These are phyloP conservation scores for Chaetothyriales sp. DNA, from an alignment of 2,329 filamentous ascomycete species.

Conservation along the genomic window DNA sequence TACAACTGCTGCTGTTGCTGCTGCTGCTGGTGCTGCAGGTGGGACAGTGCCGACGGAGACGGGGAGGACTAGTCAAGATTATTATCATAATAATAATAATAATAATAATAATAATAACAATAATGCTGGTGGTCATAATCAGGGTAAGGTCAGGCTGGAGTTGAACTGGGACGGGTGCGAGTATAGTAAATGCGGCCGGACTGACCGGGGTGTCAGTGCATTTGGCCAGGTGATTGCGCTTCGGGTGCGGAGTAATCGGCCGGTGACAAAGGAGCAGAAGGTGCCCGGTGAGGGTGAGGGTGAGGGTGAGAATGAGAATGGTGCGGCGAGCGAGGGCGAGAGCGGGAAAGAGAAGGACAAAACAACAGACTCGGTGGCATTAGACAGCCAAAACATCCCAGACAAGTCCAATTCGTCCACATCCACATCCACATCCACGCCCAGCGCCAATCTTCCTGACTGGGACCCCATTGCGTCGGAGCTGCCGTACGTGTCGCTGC, in stretches of 20 bases:
- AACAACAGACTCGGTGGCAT: neutral
- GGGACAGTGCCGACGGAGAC: neutral
- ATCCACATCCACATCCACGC: neutral
- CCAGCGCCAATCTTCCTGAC: slow-evolving; percentile 8
- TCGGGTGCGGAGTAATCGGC: slow-evolving; percentile 63
- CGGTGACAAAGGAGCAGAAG: slow-evolving; percentile 26
- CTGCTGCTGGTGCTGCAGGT: too few relatives aligned
- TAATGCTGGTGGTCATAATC: slow-evolving; percentile 1
- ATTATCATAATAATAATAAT: neutral
- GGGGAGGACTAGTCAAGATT: too few relatives aligned
- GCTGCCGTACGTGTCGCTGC: slow-evolving; percentile 62
- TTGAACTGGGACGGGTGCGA: slow-evolving; percentile 72
- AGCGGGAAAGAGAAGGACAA: neutral
- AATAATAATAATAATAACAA: neutral
- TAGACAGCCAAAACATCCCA: neutral
- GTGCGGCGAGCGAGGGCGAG: neutral
- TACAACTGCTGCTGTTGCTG: too few relatives aligned
- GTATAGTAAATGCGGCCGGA: slow-evolving; percentile 90
- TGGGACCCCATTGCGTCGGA: slow-evolving; percentile 65
- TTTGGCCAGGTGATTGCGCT: slow-evolving; percentile 91
- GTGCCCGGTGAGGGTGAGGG: neutral
- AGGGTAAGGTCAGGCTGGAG: slow-evolving; percentile 21
- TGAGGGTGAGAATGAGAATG: neutral
- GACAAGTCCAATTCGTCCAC: neutral
- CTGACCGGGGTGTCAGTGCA: slow-evolving; percentile 83